A percentile compares a stretch with the other conserved stretches of the same genome.
These are phyloP conservation scores for Gaeumannomyces sp. DNA, from an alignment of 2,329 filamentous ascomycete species.

Conservation along the genomic window DNA sequence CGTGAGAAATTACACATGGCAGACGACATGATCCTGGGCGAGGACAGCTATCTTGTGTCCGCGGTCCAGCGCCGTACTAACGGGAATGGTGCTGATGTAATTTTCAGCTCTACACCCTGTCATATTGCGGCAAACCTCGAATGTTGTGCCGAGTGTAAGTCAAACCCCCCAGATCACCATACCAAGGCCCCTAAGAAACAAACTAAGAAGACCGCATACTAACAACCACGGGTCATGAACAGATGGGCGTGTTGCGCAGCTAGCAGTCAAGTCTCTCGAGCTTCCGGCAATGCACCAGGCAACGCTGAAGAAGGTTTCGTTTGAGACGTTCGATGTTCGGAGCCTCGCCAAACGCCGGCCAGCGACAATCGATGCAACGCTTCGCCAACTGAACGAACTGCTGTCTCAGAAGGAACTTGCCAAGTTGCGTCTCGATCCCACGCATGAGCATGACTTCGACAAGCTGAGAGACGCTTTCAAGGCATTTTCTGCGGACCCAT, in stretches of 20 bases:
- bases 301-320: constrained; percentile 14
- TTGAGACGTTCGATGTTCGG: constrained; percentile 20
- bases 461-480: constrained; percentile 8
- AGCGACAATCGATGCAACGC: constrained; percentile 8
- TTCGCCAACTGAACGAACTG: background rate
- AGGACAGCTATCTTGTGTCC: constrained; percentile 11
- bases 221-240: background rate
- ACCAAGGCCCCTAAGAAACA: background rate
- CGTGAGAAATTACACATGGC: constrained; percentile 12
- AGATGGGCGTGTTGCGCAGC: constrained; percentile 15
- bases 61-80: constrained; percentile 26
- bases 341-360: constrained; percentile 11
- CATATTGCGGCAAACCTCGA: constrained; percentile 25
- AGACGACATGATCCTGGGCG: constrained; percentile 29
- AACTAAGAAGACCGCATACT: background rate
- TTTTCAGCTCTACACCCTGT: constrained; percentile 39
- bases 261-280: constrained; percentile 1
- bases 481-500: constrained; percentile 5
- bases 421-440: constrained; percentile 8
- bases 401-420: background rate
- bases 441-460: constrained; percentile 10
- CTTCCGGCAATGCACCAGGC: background rate
- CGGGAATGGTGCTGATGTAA: constrained; percentile 32
- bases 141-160: constrained; percentile 25
- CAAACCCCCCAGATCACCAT: background rate